phyloP scores from a whole-genome alignment of 2,329 filamentous ascomycete genomes.

The Parastagonospora nodorum region DNA sequence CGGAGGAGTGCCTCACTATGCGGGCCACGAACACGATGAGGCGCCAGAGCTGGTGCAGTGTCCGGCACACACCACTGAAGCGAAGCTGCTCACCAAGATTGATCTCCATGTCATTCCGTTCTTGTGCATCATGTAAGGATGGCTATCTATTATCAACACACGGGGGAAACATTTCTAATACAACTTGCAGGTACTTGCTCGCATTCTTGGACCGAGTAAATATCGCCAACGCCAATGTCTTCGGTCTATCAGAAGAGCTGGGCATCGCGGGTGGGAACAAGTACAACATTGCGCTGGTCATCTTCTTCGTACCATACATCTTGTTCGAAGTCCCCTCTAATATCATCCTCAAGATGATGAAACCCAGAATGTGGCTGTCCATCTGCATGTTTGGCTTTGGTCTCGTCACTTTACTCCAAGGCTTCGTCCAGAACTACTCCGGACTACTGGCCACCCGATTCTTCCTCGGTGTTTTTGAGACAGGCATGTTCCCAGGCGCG shows the following conservation, averaged over 20 bases:
- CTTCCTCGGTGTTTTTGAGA: conserved; percentile 71
- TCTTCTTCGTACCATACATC: conserved; percentile 61
- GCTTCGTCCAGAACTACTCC: conserved; percentile 75
- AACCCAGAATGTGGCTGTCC: conserved; percentile 64
- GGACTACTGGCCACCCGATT: conserved; percentile 79
- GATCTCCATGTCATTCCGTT: conserved; percentile 57
- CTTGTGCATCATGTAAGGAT: conserved; percentile 57
- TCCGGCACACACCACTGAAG: conserved; percentile 56
- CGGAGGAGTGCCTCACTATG: conserved; percentile 22
- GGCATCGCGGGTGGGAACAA: conserved; percentile 48
- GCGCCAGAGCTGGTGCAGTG: conserved; percentile 47
- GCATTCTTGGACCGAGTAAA: conserved; percentile 45
- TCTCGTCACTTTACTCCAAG: conserved; percentile 68
- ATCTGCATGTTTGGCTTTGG: conserved; percentile 86
- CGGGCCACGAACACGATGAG: conserved; percentile 45
- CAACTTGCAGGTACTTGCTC: neutral
- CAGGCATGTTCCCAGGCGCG: conserved; percentile 59
- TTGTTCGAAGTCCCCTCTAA: conserved; percentile 61
- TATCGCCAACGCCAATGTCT: conserved; percentile 59
- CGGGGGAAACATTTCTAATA: neutral
- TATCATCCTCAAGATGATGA: conserved; percentile 57
- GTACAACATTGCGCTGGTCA: conserved; percentile 58
- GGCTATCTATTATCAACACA: neutral
- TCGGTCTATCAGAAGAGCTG: conserved; percentile 55
- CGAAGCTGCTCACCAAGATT: conserved; percentile 52